Evolutionary conservation across 2,329 filamentous ascomycete species (phyloP), one percentile per base, ranked within the genome.

Genomic region (Pseudogymnoascus pannorum): DNA sequence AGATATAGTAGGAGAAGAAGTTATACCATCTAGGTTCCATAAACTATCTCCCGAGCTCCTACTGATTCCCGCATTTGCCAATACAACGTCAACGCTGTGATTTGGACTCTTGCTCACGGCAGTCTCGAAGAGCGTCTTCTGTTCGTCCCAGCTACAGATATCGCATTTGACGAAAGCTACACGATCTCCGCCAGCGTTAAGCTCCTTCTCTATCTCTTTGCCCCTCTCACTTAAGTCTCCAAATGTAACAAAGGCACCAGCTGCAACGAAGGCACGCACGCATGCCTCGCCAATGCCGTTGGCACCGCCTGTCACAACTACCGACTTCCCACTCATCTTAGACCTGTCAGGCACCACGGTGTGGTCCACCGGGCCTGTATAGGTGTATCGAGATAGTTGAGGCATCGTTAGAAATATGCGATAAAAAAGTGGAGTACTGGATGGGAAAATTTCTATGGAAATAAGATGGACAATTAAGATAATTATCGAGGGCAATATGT

Each of bases 291-390:
- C 71, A 16, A 72, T 67, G 9, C 71, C 71, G 61, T 69, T 72
- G 5, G 42, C 77, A 9, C 78, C 78, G n/a, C 78, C 77, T 1
- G 78, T 80, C 14, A 80, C 73, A 20, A 81, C 72, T 22, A 79
- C 76, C 0, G 75, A 77, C 64, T 79, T 81, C 26, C 75, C 77
- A 3, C 66, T 69, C 7, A 78, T 64, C 36, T 73, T 70, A 40
- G 67, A 68, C n/a, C 66, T 62, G 65, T 79, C 75, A 8, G 73
- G 72, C 7, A 67, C 64, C 2, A 71, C 60, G 1, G 71, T 72
- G 60, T 73, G 71, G 63, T 76, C 71, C 16, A 75, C 64, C 5
- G 73, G 73, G 58, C 72, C 73, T 5, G 66, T 72, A 64, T 74
- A 72, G 9, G 59, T 60, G 60, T 74, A 75, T 58, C 8, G n/a